Base-by-base conservation (phyloP, 495 filamentous ascomycete species). In the Talaromyces nanjingensis region DNA sequence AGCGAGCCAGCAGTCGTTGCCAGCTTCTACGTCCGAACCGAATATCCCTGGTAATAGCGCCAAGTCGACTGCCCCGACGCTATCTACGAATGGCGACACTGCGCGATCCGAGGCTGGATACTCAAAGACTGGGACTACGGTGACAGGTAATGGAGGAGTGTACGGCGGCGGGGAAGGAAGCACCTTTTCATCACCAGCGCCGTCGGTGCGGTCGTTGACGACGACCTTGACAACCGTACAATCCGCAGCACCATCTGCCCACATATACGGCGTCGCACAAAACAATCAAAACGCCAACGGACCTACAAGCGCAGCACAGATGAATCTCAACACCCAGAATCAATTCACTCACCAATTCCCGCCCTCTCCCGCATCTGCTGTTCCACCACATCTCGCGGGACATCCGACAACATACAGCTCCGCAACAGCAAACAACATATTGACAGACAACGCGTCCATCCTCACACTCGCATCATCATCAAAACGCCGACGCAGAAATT, bases 211-310 rank as follows among this genome's bases (percentile, higher is more conserved):
- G 60, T 97, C 93, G 1, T 81, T 98, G 57, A 92, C 94, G 1
- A 98, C 94, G 0, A 98, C 94, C 4, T 83, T 98, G 59, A 98
- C 94, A 0, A 98, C 94, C 0, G 93, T 98, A 56, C 94, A 98
- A 72, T 98, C 94, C 4, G 79, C 87, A 33, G 86, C 89, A 12
- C 86, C 88, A 1, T 91, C 91, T 47, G 82, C 81, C 49, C 81
- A 86, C 12, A 72, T 87, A 59, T 79, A 81, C 53, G 76, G 74
- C n/a, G n/a, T 59, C 39, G 65, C 72, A 24, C 73, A 74, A 65
- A 72, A 76, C 64, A 66, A 74, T 70, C 67, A 77, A 61, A 65
- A 31, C 52, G n/a, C n/a, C 14, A 59, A 79, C 74, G 64, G 74
- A 67, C 66, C 66, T 65, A 70, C 84, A 64, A 70, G 64, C 33